Evolutionary conservation across 1,284 basidiomycete genomes (phyloP).

Genomic region (Puccinia polysora): DNA sequence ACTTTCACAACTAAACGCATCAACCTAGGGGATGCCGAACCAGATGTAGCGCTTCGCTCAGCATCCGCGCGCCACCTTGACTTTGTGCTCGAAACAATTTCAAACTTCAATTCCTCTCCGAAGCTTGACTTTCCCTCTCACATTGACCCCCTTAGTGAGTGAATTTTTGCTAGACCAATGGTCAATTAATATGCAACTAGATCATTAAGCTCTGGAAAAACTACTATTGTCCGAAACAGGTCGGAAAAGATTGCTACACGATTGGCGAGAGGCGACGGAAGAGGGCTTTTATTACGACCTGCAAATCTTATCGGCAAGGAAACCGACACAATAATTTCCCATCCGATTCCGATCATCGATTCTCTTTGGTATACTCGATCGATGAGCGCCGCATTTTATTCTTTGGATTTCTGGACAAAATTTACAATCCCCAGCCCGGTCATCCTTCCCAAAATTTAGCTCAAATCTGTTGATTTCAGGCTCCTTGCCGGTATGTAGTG

Average conservation of each 20-base stretch:
- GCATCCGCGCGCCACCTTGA: no score
- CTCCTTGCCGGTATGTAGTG: no score
- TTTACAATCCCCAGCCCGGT: no score
- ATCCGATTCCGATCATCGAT: no score
- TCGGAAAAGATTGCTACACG: neutral
- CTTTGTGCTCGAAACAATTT: no score
- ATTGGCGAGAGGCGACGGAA: neutral
- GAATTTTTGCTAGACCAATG: neutral
- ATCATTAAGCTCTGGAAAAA: neutral
- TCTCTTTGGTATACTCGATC: no score
- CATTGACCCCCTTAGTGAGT: neutral
- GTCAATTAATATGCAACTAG: neutral
- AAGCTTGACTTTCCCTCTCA: no score
- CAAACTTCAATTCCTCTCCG: no score
- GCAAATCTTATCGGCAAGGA: neutral
- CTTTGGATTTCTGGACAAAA: no score
- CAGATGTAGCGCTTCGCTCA: conserved; percentile 2
- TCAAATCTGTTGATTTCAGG: no score
- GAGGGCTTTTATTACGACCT: neutral
- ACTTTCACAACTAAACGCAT: neutral
- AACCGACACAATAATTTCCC: neutral
- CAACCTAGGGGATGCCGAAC: conserved; percentile 2
- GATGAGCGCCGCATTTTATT: no score
- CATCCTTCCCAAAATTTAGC: no score
- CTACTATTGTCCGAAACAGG: neutral